Evolutionary conservation across 169 alveolate genomes (phyloP).

Genomic region (Amoebophrya sp.): DNA sequence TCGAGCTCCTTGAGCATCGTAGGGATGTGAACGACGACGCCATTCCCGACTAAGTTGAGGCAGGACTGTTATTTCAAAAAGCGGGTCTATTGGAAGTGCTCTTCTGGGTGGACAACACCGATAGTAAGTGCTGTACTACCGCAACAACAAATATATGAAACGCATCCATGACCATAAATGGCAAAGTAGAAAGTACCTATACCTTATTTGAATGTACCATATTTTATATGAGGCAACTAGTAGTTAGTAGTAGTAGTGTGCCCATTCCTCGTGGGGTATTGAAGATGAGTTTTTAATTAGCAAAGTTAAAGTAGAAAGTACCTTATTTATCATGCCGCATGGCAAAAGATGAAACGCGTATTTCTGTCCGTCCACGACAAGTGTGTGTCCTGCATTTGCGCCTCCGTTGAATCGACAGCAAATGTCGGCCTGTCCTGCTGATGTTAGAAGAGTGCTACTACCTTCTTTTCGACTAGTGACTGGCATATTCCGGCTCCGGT

Average conservation of each 20-base stretch:
- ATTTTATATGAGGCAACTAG: too few species aligned
- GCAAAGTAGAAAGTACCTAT: too few species aligned
- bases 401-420: constrained; percentile 84
- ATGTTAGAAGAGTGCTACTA: too few species aligned
- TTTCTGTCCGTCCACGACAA: constrained; percentile 62
- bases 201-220: too few species aligned
- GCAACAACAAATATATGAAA: not conserved
- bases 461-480: too few species aligned
- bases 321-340: constrained; percentile 80
- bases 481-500: too few species aligned
- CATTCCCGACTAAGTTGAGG: constrained; percentile 82
- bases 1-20: constrained; percentile 48
- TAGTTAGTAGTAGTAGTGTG: too few species aligned
- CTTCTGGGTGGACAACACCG: not conserved
- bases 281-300: too few species aligned
- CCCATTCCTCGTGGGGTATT: too few species aligned
- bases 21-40: constrained; percentile 69
- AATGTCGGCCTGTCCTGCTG: constrained; percentile 73
- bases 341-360: constrained; percentile 88
- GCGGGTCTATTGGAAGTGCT: not conserved
- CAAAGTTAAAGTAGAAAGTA: not conserved
- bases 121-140: not conserved
- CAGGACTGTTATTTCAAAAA: constrained; percentile 39
- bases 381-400: constrained; percentile 46
- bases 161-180: too few species aligned